phyloP scores from a whole-genome alignment of 2,329 filamentous ascomycete genomes.

The Monosporascus sp. region DNA sequence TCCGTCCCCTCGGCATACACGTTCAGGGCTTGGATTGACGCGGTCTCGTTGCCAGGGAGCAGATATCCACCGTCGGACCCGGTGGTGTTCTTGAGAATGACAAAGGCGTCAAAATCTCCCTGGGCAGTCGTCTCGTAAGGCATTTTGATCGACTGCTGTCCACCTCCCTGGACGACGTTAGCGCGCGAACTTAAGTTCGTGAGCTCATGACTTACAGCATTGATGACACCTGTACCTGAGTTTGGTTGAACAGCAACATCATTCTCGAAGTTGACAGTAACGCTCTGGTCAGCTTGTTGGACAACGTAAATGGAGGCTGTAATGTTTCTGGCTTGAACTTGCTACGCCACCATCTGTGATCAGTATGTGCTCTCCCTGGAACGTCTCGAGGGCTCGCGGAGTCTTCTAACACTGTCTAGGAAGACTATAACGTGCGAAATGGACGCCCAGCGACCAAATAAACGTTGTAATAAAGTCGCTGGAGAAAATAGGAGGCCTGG shows the following conservation, averaged over 20 bases:
- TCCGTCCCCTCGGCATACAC: conserved; percentile 59
- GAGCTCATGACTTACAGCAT: conserved; percentile 22
- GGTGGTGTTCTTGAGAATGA: conserved; percentile 55
- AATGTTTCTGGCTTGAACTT: conserved; percentile 66
- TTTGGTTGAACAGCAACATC: conserved; percentile 44
- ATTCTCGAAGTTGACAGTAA: conserved; percentile 54
- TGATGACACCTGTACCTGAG: conserved; percentile 46
- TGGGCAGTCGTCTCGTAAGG: conserved; percentile 60
- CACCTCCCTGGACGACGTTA: conserved; percentile 37
- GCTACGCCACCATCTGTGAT: conserved; percentile 33
- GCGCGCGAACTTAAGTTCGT: neutral
- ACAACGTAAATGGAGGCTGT: conserved; percentile 71
- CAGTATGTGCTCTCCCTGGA: too few species aligned
- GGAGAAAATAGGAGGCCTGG: too few species aligned
- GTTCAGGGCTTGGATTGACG: conserved; percentile 60
- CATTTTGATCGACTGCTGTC: conserved; percentile 56
- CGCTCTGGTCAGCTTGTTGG: conserved; percentile 60
- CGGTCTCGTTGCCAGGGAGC: conserved; percentile 58
- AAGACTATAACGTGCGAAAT: too few species aligned
- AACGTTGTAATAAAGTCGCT: too few species aligned
- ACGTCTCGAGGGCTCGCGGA: too few species aligned
- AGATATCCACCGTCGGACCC: conserved; percentile 44
- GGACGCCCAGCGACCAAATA: too few species aligned
- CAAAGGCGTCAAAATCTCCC: conserved; percentile 70
- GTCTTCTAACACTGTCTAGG: too few species aligned